Percentiles rank a stretch among this genome's conserved stretches.
These are phyloP conservation scores for Vaccinium darrowii DNA, from an alignment of 148 eudicot genomes.

Conservation along the genomic window DNA sequence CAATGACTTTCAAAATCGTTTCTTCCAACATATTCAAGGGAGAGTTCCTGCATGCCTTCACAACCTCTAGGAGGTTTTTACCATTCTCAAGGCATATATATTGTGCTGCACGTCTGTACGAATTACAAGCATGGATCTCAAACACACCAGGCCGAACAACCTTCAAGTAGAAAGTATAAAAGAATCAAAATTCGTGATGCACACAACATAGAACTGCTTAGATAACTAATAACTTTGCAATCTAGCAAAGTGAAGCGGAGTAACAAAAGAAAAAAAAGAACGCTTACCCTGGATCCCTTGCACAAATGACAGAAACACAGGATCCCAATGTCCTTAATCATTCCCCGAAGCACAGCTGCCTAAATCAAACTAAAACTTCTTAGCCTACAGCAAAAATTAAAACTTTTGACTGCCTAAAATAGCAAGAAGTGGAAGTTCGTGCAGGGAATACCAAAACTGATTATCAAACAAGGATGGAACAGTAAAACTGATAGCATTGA, in stretches of 20 bases:
- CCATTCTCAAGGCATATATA: constrained; percentile 89
- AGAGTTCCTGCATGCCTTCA: constrained; percentile 56
- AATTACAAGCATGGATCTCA: constrained; percentile 84
- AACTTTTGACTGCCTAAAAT: not conserved
- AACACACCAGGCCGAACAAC: constrained; percentile 71
- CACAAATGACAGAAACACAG: constrained; percentile 72
- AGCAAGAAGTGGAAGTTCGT: not conserved
- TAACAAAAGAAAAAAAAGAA: constrained; percentile 4
- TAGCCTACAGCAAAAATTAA: not conserved
- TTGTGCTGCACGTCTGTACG: constrained; percentile 74
- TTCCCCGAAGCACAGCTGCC: constrained; percentile 62
- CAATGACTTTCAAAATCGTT: constrained; percentile 54
- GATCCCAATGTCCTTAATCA: constrained; percentile 67
- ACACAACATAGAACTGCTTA: not conserved
- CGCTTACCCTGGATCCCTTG: constrained; percentile 70
- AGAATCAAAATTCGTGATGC: not conserved
- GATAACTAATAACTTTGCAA: not conserved
- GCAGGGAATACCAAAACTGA: not conserved
- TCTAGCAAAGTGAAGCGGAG: not conserved
- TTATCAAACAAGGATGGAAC: not conserved
- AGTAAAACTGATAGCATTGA: not conserved
- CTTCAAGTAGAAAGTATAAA: constrained; percentile 34
- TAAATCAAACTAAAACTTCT: constrained; percentile 22
- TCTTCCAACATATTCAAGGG: constrained; percentile 50
- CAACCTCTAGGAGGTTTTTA: constrained; percentile 61